Evolutionary conservation across 139 green algal genomes (phyloP).

Genomic region (Chlamydomonas schloesseri): DNA sequence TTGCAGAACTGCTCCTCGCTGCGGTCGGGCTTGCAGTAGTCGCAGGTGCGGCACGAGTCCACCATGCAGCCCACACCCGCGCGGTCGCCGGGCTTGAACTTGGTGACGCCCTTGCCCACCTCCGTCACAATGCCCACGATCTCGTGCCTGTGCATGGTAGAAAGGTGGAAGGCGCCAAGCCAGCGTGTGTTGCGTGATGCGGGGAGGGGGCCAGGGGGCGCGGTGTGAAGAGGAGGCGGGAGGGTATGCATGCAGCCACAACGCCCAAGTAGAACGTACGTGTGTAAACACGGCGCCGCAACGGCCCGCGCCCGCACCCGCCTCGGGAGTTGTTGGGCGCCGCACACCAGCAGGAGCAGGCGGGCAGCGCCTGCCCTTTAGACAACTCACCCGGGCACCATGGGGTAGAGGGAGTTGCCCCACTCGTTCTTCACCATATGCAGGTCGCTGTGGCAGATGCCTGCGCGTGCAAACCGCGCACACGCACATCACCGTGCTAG

Average conservation of each 20-base stretch:
- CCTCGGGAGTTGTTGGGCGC: no score
- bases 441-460: conserved; percentile 90
- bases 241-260: no score
- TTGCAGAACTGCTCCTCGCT: conserved; percentile 63
- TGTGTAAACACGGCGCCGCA: no score
- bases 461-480: conserved; percentile 38
- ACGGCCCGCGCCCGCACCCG: no score
- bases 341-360: no score
- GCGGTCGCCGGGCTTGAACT: conserved; percentile 67
- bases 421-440: conserved; percentile 83
- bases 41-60: conserved; percentile 69
- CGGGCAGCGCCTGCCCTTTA: no score
- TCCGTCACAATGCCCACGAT: conserved; percentile 86
- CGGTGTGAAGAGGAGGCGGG: no score
- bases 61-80: conserved; percentile 87
- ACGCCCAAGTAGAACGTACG: no score
- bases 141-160: conserved; percentile 72
- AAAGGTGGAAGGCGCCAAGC: neutral
- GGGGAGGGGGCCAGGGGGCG: neutral
- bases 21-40: conserved; percentile 23
- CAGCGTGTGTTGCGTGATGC: neutral
- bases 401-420: conserved; percentile 68
- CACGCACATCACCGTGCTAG: no score
- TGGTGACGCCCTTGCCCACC: conserved; percentile 69
- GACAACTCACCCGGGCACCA: conserved; percentile 72